phyloP scores from a whole-genome alignment of 1,284 basidiomycete genomes.

The Ustilago xerochloae region DNA sequence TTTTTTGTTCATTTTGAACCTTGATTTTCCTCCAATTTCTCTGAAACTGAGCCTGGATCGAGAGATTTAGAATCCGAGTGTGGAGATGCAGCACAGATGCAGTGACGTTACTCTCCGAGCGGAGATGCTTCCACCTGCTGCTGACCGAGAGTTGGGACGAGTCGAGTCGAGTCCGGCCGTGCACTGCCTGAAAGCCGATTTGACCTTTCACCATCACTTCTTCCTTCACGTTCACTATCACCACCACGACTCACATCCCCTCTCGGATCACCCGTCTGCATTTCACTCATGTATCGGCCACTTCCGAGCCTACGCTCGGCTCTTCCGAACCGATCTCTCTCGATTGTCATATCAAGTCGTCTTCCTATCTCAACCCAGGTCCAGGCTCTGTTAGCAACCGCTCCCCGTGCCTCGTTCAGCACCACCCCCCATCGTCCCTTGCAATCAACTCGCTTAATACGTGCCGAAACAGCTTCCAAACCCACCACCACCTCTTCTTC shows the following conservation, averaged over 20 bases:
- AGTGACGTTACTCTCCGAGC: too few relatives aligned
- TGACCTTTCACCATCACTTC: not conserved
- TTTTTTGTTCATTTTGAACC: not conserved
- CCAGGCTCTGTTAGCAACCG: not conserved
- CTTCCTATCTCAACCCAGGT: not conserved
- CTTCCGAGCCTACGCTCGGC: slow-evolving; percentile 25
- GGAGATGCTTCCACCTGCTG: not conserved
- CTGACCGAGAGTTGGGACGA: not conserved
- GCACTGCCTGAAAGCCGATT: not conserved
- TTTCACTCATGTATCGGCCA: slow-evolving; percentile 29
- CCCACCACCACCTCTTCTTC: slow-evolving; percentile 4
- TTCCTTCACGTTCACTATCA: not conserved
- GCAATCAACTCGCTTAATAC: not conserved
- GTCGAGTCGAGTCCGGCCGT: not conserved
- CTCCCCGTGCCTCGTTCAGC: not conserved
- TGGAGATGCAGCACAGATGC: too few relatives aligned
- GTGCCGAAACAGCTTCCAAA: slow-evolving; percentile 13
- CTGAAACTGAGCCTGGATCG: not conserved
- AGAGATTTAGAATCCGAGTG: not conserved
- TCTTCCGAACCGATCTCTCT: slow-evolving; percentile 16
- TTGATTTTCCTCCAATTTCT: not conserved
- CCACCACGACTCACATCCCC: not conserved
- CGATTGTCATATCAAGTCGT: slow-evolving; percentile 5
- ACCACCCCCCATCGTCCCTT: slow-evolving; percentile 10
- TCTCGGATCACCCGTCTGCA: not conserved